Conservation (phyloP, 805 yeast species). For the Phaffomyces antillensis region DNA sequence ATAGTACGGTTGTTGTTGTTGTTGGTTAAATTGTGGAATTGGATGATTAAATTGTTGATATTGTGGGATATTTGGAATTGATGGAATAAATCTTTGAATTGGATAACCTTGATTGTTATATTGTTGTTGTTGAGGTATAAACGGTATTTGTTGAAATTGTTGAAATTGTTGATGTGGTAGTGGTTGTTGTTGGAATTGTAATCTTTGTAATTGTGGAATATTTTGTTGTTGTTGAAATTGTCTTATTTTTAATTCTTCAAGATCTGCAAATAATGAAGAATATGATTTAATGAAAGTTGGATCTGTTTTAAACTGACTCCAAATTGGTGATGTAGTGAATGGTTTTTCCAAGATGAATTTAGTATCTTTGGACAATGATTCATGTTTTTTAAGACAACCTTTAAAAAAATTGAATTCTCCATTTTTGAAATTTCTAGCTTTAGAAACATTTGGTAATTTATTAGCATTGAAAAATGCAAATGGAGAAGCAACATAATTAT, state of each 20-base stretch:
- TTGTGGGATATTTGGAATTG: conserved; percentile 8
- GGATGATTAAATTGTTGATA: conserved; percentile 10
- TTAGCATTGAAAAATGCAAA: conserved; percentile 15
- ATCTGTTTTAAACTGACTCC: conserved; percentile 37
- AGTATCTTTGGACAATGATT: conserved; percentile 1
- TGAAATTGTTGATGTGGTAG: conserved; percentile 6
- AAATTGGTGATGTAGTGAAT: conserved; percentile 69
- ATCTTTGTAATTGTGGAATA: neutral
- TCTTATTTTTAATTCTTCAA: conserved; percentile 7
- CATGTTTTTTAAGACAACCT: conserved; percentile 19
- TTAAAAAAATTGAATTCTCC: conserved; percentile 23
- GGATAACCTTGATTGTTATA: no score
- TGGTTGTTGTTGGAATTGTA: conserved; percentile 3
- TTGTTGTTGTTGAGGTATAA: no score
- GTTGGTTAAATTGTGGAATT: conserved; percentile 16
- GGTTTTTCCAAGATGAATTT: conserved; percentile 50
- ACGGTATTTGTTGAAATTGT: conserved; percentile 1
- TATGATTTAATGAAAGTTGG: conserved; percentile 44
- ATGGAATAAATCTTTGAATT: conserved; percentile 2
- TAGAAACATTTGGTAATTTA: conserved; percentile 21
- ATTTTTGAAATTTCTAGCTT: conserved; percentile 18
- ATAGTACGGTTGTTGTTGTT: conserved; percentile 1
- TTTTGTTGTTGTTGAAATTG: neutral
- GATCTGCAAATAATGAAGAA: conserved; percentile 42
- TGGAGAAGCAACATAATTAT: conserved; percentile 6